These are phyloP conservation scores for Leccinum boreale DNA, from an alignment of 768 basidiomycete species.

Conservation along the genomic window DNA sequence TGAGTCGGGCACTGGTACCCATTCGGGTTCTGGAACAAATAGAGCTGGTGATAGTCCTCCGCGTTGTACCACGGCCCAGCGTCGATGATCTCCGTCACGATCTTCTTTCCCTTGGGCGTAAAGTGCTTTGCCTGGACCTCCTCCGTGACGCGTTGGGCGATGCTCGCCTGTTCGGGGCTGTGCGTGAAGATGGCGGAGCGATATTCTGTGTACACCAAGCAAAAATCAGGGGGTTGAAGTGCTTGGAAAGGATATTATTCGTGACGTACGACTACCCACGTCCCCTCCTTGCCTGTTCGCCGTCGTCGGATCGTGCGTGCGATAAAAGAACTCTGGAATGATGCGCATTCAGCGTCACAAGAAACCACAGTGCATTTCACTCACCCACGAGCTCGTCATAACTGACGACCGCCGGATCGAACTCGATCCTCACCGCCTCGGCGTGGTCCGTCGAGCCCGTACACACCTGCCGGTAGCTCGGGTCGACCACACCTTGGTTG, in stretches of 20 bases:
- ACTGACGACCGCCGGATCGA: slow-evolving; percentile 70
- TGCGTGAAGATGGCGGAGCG: slow-evolving; percentile 89
- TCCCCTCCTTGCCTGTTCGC: slow-evolving; percentile 77
- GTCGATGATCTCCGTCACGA: slow-evolving; percentile 71
- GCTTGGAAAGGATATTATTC: not conserved
- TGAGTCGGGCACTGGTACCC: slow-evolving; percentile 96
- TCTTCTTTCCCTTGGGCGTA: slow-evolving; percentile 63
- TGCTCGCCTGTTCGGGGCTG: slow-evolving; percentile 63
- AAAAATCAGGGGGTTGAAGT: not conserved
- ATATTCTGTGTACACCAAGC: slow-evolving; percentile 56
- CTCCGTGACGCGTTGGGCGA: slow-evolving; percentile 73
- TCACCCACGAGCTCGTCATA: slow-evolving; percentile 86
- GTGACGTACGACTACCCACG: slow-evolving; percentile 66
- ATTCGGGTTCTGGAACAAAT: slow-evolving; percentile 71
- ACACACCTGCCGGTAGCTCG: slow-evolving; percentile 76
- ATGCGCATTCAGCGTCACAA: not conserved
- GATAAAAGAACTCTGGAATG: slow-evolving; percentile 81
- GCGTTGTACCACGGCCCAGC: slow-evolving; percentile 81
- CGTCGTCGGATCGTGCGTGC: slow-evolving; percentile 92
- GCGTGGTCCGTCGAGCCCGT: slow-evolving; percentile 82
- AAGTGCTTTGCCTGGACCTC: slow-evolving; percentile 86
- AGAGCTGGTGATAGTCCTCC: slow-evolving; percentile 82
- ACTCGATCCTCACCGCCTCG: slow-evolving; percentile 83
- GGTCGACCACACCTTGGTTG: slow-evolving; percentile 47
- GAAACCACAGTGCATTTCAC: too few relatives aligned